phyloP scores from a whole-genome alignment of 768 basidiomycete genomes.

The Tephrocybe sp. region DNA sequence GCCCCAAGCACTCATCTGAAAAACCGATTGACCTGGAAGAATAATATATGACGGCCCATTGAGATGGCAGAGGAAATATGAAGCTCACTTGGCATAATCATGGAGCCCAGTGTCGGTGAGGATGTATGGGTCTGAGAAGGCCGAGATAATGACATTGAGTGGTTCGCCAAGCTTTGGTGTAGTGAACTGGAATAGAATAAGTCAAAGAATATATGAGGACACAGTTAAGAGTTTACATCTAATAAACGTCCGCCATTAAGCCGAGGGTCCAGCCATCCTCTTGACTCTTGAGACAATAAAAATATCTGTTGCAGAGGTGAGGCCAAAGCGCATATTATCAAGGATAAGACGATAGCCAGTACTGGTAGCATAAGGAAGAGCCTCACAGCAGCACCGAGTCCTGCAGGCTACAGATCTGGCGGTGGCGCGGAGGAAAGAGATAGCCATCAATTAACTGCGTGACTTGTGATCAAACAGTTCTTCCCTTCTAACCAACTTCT shows the following conservation, averaged over 20 bases:
- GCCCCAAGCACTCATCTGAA: constrained; percentile 76
- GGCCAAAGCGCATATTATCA: background rate
- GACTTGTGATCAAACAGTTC: background rate
- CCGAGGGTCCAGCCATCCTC: constrained; percentile 68
- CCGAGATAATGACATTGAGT: constrained; percentile 80
- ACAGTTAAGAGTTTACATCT: constrained; percentile 51
- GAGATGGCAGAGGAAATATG: background rate
- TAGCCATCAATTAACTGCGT: background rate
- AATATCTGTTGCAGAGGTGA: constrained; percentile 13
- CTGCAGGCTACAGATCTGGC: constrained; percentile 1
- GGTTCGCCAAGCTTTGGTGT: constrained; percentile 71
- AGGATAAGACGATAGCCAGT: constrained; percentile 1
- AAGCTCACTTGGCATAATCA: constrained; percentile 61
- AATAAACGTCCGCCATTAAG: constrained; percentile 69
- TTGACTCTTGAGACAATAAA: background rate
- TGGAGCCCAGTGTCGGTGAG: constrained; percentile 73
- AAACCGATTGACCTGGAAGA: constrained; percentile 72
- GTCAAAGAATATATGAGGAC: background rate
- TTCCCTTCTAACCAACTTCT: background rate
- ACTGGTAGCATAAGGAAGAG: background rate
- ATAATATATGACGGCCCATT: background rate
- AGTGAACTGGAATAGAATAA: constrained; percentile 48
- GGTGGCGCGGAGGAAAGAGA: background rate
- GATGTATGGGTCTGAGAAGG: constrained; percentile 73
- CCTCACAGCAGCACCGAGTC: background rate